These are phyloP conservation scores for Penicilliopsis zonata DNA, from an alignment of 495 filamentous ascomycete species.

Conservation along the genomic window DNA sequence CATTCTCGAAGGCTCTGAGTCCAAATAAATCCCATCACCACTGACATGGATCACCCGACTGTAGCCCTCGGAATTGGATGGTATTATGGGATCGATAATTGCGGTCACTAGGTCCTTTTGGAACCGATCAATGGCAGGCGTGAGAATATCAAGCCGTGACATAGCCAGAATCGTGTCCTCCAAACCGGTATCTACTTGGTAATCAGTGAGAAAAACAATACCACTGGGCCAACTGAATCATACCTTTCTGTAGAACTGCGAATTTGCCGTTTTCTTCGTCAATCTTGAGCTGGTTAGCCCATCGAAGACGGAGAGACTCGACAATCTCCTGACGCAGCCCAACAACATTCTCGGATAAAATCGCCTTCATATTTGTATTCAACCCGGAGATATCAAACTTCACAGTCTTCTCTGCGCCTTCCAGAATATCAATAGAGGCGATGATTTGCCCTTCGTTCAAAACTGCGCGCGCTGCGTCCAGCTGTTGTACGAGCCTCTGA, in stretches of 20 bases:
- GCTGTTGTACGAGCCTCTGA: slow-evolving; percentile 24
- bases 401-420: slow-evolving; percentile 37
- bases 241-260: slow-evolving; percentile 27
- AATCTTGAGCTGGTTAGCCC: slow-evolving; percentile 43
- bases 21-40: slow-evolving; percentile 19
- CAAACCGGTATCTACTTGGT: slow-evolving; percentile 11
- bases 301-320: slow-evolving; percentile 19
- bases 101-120: slow-evolving; percentile 18
- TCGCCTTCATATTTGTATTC: slow-evolving; percentile 28
- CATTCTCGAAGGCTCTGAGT: slow-evolving; percentile 12
- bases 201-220: slow-evolving; percentile 1
- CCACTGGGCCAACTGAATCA: slow-evolving; percentile 3
- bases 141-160: slow-evolving; percentile 21
- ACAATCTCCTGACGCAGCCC: slow-evolving; percentile 21
- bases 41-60: slow-evolving; percentile 18
- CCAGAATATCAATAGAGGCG: slow-evolving; percentile 43
- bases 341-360: slow-evolving; percentile 19
- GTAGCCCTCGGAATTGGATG: slow-evolving; percentile 12
- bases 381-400: slow-evolving; percentile 17
- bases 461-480: slow-evolving; percentile 34
- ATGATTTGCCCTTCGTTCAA: slow-evolving; percentile 37
- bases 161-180: slow-evolving; percentile 24
- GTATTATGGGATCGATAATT: slow-evolving; percentile 24
- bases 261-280: slow-evolving; percentile 36
- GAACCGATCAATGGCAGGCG: slow-evolving; percentile 18